These are phyloP conservation scores for Magnaporthiopsis incrustans DNA, from an alignment of 2,329 filamentous ascomycete species.

Conservation along the genomic window DNA sequence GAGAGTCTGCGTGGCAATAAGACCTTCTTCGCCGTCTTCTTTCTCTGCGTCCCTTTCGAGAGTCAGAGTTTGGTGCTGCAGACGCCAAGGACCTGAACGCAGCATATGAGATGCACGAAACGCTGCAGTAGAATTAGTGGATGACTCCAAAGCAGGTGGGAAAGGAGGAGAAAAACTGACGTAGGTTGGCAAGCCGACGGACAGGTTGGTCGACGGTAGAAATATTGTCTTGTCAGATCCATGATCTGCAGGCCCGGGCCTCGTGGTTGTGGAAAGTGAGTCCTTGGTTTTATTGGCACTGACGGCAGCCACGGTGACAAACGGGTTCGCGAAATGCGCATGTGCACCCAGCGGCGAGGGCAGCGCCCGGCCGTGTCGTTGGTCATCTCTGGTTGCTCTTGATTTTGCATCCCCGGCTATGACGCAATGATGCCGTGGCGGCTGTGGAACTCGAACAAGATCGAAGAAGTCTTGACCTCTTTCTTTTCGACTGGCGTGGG, in stretches of 20 bases:
- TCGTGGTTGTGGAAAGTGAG: background rate
- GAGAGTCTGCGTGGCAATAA: too few relatives aligned
- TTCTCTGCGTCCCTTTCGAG: background rate
- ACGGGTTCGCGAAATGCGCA: background rate
- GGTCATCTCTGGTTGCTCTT: background rate
- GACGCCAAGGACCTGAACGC: background rate
- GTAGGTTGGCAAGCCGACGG: too few relatives aligned
- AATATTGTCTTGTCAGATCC: background rate
- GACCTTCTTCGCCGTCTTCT: too few relatives aligned
- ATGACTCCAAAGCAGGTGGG: background rate
- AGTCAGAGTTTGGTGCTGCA: background rate
- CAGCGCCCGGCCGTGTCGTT: background rate
- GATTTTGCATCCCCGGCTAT: background rate
- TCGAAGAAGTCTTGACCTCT: background rate
- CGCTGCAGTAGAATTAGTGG: background rate
- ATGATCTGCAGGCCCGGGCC: background rate
- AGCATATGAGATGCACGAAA: background rate
- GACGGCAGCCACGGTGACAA: background rate
- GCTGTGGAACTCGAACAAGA: background rate
- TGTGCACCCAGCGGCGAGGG: background rate
- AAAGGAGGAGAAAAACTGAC: background rate
- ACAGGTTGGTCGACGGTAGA: background rate
- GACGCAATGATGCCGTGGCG: background rate
- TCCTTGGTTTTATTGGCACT: background rate
- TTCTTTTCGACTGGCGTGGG: background rate